A percentile compares a stretch with the other conserved stretches of the same genome.
These are phyloP conservation scores for Pterocarpus santalinus DNA, from an alignment of 306 rosid species.

Conservation along the genomic window DNA sequence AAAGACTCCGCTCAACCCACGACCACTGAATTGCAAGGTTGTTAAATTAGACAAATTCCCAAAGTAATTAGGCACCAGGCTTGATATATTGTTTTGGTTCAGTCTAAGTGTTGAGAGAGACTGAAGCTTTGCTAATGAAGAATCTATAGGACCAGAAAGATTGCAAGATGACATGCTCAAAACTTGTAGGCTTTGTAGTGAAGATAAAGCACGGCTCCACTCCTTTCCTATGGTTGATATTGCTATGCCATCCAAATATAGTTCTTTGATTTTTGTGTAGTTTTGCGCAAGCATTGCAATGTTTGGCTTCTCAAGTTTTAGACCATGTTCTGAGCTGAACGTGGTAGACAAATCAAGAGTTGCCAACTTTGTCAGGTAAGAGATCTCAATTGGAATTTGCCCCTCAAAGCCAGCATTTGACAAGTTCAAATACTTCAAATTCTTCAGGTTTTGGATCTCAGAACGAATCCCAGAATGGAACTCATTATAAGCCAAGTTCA, in stretches of 20 bases:
- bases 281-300: neutral
- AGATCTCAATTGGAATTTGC: conserved; percentile 34
- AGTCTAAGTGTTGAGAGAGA: too few species aligned
- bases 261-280: conserved; percentile 23
- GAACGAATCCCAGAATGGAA: conserved; percentile 22
- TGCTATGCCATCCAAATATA: conserved; percentile 49
- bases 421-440: conserved; percentile 22
- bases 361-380: conserved; percentile 38
- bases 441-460: neutral
- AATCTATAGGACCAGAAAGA: too few species aligned
- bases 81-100: conserved; percentile 12
- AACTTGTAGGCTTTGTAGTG: too few species aligned
- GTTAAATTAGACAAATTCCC: conserved; percentile 30
- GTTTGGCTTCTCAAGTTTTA: conserved; percentile 9
- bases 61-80: conserved; percentile 25
- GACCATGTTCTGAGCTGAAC: neutral
- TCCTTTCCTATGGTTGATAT: conserved; percentile 32
- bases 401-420: conserved; percentile 35
- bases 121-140: too few species aligned
- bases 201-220: too few species aligned
- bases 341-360: conserved; percentile 23
- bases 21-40: neutral
- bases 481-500: too few species aligned
- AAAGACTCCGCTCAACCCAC: neutral
- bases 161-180: too few species aligned